Conservation (phyloP, 208 protist species). For the Paratrypanosoma confusum region DNA sequence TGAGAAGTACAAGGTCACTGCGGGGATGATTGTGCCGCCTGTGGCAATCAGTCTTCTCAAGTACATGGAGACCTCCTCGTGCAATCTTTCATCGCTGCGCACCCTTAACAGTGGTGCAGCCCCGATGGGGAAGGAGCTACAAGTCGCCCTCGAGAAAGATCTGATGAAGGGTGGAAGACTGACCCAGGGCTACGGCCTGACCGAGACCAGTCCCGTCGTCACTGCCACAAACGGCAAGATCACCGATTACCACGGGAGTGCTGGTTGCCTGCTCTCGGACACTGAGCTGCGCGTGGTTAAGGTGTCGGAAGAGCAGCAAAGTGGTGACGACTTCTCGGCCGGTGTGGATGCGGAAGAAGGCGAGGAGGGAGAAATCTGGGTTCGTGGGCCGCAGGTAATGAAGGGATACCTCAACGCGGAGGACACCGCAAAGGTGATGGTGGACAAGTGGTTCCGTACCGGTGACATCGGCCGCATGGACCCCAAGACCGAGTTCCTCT, state of each 20-base stretch:
- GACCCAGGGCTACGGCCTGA: slow-evolving; percentile 72
- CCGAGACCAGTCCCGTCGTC: slow-evolving; percentile 54
- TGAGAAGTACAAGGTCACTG: slow-evolving; percentile 38
- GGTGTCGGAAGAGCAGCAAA: slow-evolving; percentile 21
- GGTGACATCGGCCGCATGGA: slow-evolving; percentile 65
- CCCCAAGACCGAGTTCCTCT: slow-evolving; percentile 13
- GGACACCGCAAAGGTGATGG: slow-evolving; percentile 26
- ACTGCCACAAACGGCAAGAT: slow-evolving; percentile 3
- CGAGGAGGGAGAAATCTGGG: slow-evolving; percentile 47
- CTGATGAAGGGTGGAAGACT: slow-evolving; percentile 11
- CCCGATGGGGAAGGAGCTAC: slow-evolving; percentile 32
- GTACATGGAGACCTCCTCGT: slow-evolving; percentile 28
- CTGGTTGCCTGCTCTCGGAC: slow-evolving; percentile 15
- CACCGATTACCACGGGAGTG: neutral
- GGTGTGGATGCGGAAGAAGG: slow-evolving; percentile 16
- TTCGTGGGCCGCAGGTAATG: slow-evolving; percentile 68
- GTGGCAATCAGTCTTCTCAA: slow-evolving; percentile 61
- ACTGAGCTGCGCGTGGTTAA: slow-evolving; percentile 32
- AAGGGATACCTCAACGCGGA: slow-evolving; percentile 51
- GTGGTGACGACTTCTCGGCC: slow-evolving; percentile 16
- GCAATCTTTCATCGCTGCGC: slow-evolving; percentile 22
- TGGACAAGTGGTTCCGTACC: slow-evolving; percentile 63
- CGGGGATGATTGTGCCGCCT: slow-evolving; percentile 64
- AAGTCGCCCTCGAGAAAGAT: slow-evolving; percentile 8
- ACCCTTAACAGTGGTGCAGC: slow-evolving; percentile 39